A percentile compares a stretch with the other conserved stretches of the same genome.
phyloP scores from a whole-genome alignment of 2,329 filamentous ascomycete species.

The Cadophora malorum region DNA sequence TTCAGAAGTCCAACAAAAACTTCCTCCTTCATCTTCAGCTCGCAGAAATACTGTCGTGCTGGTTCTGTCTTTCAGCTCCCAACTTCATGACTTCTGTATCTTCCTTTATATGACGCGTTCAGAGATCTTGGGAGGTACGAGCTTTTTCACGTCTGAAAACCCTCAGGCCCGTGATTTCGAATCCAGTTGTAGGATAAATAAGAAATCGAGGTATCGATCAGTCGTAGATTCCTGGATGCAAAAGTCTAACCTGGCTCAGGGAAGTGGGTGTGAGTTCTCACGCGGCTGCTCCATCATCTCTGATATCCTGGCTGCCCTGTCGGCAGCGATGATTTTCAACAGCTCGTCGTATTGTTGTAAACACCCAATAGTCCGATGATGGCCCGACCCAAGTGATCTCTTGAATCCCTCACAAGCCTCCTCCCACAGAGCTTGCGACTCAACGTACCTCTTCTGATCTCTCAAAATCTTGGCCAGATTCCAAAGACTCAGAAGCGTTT shows the following conservation, averaged over 20 bases:
- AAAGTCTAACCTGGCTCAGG: background rate
- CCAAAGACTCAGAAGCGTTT: slow-evolving; percentile 12
- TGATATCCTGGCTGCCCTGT: background rate
- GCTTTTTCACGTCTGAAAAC: too few species aligned
- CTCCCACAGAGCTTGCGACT: slow-evolving; percentile 19
- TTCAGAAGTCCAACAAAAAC: background rate
- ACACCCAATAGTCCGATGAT: slow-evolving; percentile 11
- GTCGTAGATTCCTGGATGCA: background rate
- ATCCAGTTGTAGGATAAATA: too few species aligned
- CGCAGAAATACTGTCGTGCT: too few species aligned
- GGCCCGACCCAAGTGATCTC: slow-evolving; percentile 22
- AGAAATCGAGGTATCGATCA: background rate
- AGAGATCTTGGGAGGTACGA: too few species aligned
- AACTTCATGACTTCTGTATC: too few species aligned
- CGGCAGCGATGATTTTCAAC: background rate
- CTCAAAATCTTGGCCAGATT: slow-evolving; percentile 17
- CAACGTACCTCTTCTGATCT: slow-evolving; percentile 9
- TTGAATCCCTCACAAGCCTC: slow-evolving; percentile 14
- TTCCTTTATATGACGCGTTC: too few species aligned
- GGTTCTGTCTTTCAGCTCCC: too few species aligned
- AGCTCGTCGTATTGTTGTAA: background rate
- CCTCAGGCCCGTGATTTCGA: background rate
- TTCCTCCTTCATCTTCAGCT: too few species aligned
- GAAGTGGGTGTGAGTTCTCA: background rate
- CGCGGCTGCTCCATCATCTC: background rate